These are phyloP conservation scores for Aspergillus sclerotialis DNA, from an alignment of 2,329 filamentous ascomycete genomes.

Conservation along the genomic window DNA sequence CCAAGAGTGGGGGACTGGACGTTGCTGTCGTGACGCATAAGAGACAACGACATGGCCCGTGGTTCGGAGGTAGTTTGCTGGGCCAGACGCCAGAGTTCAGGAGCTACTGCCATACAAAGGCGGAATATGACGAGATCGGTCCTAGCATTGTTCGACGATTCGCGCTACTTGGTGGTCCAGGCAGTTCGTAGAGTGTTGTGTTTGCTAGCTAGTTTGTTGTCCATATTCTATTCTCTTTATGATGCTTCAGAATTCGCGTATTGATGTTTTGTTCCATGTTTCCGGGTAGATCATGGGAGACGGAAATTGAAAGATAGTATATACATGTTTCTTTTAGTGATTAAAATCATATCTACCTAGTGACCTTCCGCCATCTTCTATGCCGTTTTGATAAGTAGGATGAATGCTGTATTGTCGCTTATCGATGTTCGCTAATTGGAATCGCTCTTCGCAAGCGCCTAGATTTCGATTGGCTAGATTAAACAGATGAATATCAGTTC, in stretches of 20 bases:
- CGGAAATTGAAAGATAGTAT: too few species aligned
- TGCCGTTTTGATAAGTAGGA: too few species aligned
- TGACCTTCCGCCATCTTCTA: too few species aligned
- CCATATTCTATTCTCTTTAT: conserved; percentile 3
- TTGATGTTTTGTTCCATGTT: conserved; percentile 8
- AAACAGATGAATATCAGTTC: too few species aligned
- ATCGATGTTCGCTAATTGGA: too few species aligned
- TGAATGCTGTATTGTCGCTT: too few species aligned
- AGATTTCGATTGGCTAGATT: too few species aligned
- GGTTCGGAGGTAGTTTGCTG: conserved; percentile 94
- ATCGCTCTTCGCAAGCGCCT: too few species aligned
- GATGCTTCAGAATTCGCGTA: conserved; percentile 7
- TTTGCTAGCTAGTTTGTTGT: neutral
- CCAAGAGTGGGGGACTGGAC: conserved; percentile 87
- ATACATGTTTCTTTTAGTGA: too few species aligned
- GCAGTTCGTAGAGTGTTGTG: neutral
- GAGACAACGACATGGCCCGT: conserved; percentile 92
- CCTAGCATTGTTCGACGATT: conserved; percentile 43
- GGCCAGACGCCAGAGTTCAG: conserved; percentile 97
- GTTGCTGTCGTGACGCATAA: conserved; percentile 98
- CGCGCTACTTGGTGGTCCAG: neutral
- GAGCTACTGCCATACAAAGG: conserved; percentile 95
- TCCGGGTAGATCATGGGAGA: conserved; percentile 11
- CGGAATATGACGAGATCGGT: conserved; percentile 87
- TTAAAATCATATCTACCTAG: too few species aligned